A percentile compares a stretch with the other conserved stretches of the same genome.
These are phyloP conservation scores for Dichomitus squalens DNA, from an alignment of 1,284 basidiomycete genomes.

Conservation along the genomic window DNA sequence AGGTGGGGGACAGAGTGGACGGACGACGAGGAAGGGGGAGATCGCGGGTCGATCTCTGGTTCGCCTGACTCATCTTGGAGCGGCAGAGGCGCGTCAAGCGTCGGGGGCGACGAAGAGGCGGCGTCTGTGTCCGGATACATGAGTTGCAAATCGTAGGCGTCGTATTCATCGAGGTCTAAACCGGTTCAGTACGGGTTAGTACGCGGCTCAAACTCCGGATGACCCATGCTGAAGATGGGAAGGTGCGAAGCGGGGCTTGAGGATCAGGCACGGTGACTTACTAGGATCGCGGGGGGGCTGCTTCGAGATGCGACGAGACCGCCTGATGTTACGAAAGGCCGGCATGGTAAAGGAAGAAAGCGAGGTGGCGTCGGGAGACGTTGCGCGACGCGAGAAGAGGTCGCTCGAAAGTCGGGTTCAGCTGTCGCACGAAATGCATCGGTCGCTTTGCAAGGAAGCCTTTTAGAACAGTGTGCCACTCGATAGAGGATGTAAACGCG, in stretches of 20 bases:
- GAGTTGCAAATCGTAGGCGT: slow-evolving; percentile 18
- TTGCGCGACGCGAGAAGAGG: slow-evolving; percentile 1
- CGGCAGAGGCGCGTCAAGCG: background rate
- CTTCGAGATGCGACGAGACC: slow-evolving; percentile 41
- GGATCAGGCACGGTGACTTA: slow-evolving; percentile 15
- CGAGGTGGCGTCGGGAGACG: background rate
- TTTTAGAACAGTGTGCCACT: slow-evolving; percentile 21
- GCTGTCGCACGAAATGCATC: slow-evolving; percentile 19
- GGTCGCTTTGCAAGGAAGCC: slow-evolving; percentile 9
- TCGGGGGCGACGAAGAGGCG: slow-evolving; percentile 3
- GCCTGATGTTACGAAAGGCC: slow-evolving; percentile 36
- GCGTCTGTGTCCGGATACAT: slow-evolving; percentile 13
- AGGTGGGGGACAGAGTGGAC: background rate
- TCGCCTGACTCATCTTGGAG: slow-evolving; percentile 12
- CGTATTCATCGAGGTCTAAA: slow-evolving; percentile 20
- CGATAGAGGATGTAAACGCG: slow-evolving; percentile 15
- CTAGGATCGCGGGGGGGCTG: slow-evolving; percentile 34
- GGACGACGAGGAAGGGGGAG: background rate
- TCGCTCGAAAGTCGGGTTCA: slow-evolving; percentile 12
- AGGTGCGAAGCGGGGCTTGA: background rate
- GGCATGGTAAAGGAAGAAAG: slow-evolving; percentile 31
- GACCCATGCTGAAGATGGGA: background rate
- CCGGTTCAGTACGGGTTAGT: slow-evolving; percentile 9
- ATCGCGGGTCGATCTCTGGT: slow-evolving; percentile 12
- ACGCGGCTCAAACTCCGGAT: background rate